Base-by-base conservation (phyloP, 805 yeast species). In the Candida lessepsii region DNA sequence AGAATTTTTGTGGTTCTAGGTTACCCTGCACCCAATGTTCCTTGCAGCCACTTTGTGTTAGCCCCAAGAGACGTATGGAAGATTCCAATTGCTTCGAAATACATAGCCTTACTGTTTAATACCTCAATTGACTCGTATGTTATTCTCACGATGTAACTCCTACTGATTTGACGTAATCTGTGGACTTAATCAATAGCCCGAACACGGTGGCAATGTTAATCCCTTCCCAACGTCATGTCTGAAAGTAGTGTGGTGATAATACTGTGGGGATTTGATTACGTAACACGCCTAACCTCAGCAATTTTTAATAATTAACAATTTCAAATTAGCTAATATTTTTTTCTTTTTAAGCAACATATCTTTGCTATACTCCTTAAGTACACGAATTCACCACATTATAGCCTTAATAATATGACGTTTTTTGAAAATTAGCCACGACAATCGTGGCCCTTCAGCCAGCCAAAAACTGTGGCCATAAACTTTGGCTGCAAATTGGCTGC, bases 281-380 rank as follows among this genome's bases (percentile, higher is more conserved):
- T 27, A 27, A 27, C 4, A 11, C 17, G 29, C 13, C 29, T n/a
- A n/a, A 28, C 20, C 20, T 5, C 20, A 28, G 31, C 31, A 28
- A 28, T 28, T 6, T n/a, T 28, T 11, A n/a, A 5, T n/a, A 30
- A 30, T 29, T 16, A 21, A 9, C 15, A 30, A 30, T 30, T 30
- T 21, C 23, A 19, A 13, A 5, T 18, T 5, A 30, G 10, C 13
- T 9, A 13, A 19, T n/a, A 6, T 7, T 15, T 13, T 14, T 21
- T 19, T 32, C 35, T 32, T 15, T 32, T 21, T 32, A 19, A 19
- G 20, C 21, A 23, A 17, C 15, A 21, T 15, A 32, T 9, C 35
- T 19, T n/a, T 13, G 8, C 18, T 13, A 17, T n/a, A 4, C 34
- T 19, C 14, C 15, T 5, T n/a, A 19, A 18, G 4, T 18, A 17